Evolutionary conservation across 2,329 filamentous ascomycete species (phyloP).

Genomic region (Xylariaceae sp.): DNA sequence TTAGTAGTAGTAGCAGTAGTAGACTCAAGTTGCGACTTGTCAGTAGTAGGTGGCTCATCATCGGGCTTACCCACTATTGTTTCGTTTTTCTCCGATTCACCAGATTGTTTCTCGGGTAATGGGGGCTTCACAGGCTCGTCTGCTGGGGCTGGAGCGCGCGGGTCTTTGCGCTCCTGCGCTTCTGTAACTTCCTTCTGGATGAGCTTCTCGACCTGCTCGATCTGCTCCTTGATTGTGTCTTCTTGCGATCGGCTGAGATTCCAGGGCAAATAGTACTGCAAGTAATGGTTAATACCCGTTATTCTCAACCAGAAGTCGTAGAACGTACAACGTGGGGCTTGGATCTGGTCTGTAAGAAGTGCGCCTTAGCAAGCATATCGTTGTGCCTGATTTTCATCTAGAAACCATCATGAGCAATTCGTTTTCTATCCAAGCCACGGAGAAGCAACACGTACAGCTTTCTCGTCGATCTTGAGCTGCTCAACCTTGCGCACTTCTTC

Average conservation of each 20-base stretch:
- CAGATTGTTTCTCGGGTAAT: conserved; percentile 29
- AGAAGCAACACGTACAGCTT: conserved; percentile 53
- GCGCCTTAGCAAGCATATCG: conserved; percentile 65
- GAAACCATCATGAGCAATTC: conserved; percentile 24
- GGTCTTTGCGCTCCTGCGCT: conserved; percentile 49
- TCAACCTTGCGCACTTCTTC: conserved; percentile 57
- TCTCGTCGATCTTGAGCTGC: conserved; percentile 69
- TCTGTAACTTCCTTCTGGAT: conserved; percentile 62
- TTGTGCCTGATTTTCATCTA: conserved; percentile 72
- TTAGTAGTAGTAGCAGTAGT: conserved; percentile 23
- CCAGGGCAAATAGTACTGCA: conserved; percentile 82
- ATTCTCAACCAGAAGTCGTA: background rate
- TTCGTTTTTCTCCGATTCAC: conserved; percentile 32
- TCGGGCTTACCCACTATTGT: conserved; percentile 42
- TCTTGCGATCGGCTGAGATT: conserved; percentile 65
- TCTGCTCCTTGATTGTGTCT: conserved; percentile 63
- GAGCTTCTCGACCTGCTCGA: conserved; percentile 56
- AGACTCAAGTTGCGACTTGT: conserved; percentile 33
- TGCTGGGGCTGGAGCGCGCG: conserved; percentile 36
- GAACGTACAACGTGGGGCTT: conserved; percentile 66
- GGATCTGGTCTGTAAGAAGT: conserved; percentile 65
- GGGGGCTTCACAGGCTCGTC: conserved; percentile 25
- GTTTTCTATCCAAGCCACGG: background rate
- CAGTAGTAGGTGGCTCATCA: conserved; percentile 38
- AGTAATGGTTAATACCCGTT: conserved; percentile 5